These are phyloP conservation scores for Phytopythium delawarense DNA, from an alignment of 352 stramenopile genomes.

Conservation along the genomic window DNA sequence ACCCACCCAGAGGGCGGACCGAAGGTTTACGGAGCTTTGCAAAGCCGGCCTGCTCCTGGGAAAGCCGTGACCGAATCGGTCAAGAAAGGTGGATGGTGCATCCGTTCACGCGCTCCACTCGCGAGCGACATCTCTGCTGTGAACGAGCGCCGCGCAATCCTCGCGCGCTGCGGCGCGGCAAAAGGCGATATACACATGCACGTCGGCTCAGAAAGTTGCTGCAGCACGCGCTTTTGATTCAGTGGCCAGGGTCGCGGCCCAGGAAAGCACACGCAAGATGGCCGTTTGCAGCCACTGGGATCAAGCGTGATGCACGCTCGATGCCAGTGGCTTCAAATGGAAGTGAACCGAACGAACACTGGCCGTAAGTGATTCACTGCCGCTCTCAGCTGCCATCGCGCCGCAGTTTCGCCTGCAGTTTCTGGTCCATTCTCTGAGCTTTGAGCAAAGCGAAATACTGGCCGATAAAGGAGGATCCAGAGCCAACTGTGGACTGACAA, in stretches of 20 bases:
- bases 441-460: background rate
- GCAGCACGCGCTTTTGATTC: background rate
- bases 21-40: background rate
- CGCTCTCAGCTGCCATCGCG: background rate
- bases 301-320: too few relatives aligned
- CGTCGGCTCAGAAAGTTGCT: too few relatives aligned
- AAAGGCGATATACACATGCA: background rate
- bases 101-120: background rate
- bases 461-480: background rate
- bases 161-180: too few relatives aligned
- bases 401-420: background rate
- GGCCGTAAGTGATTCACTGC: too few relatives aligned
- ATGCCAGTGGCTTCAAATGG: too few relatives aligned
- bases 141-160: background rate
- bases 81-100: conserved; percentile 2
- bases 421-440: background rate
- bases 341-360: too few relatives aligned
- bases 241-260: too few relatives aligned
- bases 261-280: too few relatives aligned
- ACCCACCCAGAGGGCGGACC: conserved; percentile 1
- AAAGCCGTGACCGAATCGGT: background rate
- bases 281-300: too few relatives aligned
- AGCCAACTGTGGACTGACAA: conserved; percentile 1
- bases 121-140: background rate
- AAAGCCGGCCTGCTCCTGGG: background rate